phyloP scores from a whole-genome alignment of 495 filamentous ascomycete species.

The Penicillium flavigenum region DNA sequence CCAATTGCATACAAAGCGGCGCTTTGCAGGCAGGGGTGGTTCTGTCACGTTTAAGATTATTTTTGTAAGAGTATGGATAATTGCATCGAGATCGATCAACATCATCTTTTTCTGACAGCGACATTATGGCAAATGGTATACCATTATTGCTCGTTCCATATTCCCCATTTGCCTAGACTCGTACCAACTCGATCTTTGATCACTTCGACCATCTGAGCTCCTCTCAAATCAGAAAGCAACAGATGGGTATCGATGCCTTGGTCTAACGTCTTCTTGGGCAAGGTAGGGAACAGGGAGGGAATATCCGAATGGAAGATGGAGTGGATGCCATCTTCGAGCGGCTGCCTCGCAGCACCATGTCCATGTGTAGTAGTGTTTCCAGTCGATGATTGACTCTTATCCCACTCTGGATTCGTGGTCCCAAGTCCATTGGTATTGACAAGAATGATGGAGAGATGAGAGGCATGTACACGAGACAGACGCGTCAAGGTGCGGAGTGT shows the following conservation, averaged over 20 bases:
- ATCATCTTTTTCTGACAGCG: constrained; percentile 3
- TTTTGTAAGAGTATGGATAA: constrained; percentile 21
- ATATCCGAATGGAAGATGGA: constrained; percentile 34
- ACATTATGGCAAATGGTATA: background rate
- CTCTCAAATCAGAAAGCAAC: constrained; percentile 33
- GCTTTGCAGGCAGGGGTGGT: constrained; percentile 19
- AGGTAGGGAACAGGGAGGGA: constrained; percentile 31
- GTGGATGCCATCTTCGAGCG: constrained; percentile 29
- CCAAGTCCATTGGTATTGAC: constrained; percentile 44
- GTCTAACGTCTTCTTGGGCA: constrained; percentile 44
- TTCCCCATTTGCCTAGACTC: constrained; percentile 42
- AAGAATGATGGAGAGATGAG: constrained; percentile 37
- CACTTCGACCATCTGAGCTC: constrained; percentile 36
- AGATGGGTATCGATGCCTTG: constrained; percentile 46
- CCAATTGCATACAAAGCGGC: constrained; percentile 20
- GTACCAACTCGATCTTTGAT: constrained; percentile 43
- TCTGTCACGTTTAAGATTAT: constrained; percentile 11
- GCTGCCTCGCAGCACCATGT: constrained; percentile 10
- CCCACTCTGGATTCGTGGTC: constrained; percentile 11
- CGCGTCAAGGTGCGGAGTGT: constrained; percentile 36
- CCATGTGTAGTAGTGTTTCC: background rate
- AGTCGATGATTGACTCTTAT: background rate
- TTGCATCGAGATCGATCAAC: constrained; percentile 16
- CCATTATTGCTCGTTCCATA: constrained; percentile 25
- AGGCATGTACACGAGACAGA: constrained; percentile 30